Evolutionary conservation across 495 filamentous ascomycete species (phyloP).

Genomic region (Annulohypoxylon nitens): DNA sequence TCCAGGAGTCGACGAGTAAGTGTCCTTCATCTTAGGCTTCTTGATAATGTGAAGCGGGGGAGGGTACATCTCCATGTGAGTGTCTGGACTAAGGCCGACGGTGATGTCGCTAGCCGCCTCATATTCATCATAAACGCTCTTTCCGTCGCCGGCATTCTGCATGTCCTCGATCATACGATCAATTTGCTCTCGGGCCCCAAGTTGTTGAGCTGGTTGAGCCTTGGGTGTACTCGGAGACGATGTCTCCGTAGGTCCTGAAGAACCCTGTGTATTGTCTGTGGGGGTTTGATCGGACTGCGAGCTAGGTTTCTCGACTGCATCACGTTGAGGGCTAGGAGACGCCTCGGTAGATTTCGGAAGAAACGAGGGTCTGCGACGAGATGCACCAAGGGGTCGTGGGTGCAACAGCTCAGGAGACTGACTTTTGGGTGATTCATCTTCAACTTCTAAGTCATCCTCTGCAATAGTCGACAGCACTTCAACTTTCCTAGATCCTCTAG

Average conservation of each 20-base stretch:
- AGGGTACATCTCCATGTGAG: not conserved
- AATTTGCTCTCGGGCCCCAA: not conserved
- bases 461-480: not conserved
- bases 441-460: not conserved
- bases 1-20: not conserved
- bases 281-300: not conserved
- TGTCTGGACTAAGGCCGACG: not conserved
- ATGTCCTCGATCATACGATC: not conserved
- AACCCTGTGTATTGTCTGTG: not conserved
- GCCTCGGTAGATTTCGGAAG: not conserved
- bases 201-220: not conserved
- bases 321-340: not conserved
- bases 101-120: not conserved
- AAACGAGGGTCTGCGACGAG: not conserved
- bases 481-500: not conserved
- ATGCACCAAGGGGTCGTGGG: not conserved
- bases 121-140: not conserved
- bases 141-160: not conserved
- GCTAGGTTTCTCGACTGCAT: not conserved
- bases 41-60: not conserved
- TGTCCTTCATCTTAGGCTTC: not conserved
- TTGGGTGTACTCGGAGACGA: too few relatives aligned
- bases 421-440: not conserved
- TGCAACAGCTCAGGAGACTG: not conserved
- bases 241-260: not conserved